Base-by-base conservation (phyloP, 768 basidiomycete species). In the Termitomyces heimii region DNA sequence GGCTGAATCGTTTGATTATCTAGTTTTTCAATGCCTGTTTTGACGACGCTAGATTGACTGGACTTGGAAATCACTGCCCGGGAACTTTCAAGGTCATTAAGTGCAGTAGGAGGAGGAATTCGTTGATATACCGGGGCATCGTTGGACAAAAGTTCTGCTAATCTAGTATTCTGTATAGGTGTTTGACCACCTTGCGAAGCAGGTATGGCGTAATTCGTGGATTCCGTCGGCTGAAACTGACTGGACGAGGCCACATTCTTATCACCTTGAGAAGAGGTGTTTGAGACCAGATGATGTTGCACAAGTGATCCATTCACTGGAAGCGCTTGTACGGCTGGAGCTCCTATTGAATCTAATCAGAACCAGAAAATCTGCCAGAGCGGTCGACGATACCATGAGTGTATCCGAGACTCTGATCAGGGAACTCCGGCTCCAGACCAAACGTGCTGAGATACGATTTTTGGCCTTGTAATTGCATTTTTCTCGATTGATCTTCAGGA, bases 81-180 rank as follows among this genome's bases (percentile, higher is more conserved):
- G 12, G 53, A 43, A 22, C 18, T 45, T 28, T 29, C 16, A 28
- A 28, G 22, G 12, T 45, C 16, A 18, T 32, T 26, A 13, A 18
- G 2, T 6, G 18, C 43, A 20, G 5, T n/a, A 7, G 32, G 9
- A 13, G 43, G 20, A 4, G 18, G 20, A 4, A 18, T 20, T n/a
- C 13, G 22, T 24, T 40, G 20, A 28, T 54, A 8, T 3, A 31
- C 6, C 10, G 56, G 32, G 5, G 26, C 5, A 13, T 68, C 60
- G 24, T 68, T 66, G 26, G 70, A 74, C 42, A 75, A 62, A 9
- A 75, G 57, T 54, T 75, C 74, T 31, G 71, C 72, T 39, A 74
- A 54, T 56, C 60, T 61, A n/a, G 70, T 70, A 57, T 71, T 67
- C 6, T 68, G 66, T 45, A 69, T 73, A 57, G 69, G 63, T 45